Conservation (phyloP, 495 filamentous ascomycete species). For the Astrothelium subdiscretum region DNA sequence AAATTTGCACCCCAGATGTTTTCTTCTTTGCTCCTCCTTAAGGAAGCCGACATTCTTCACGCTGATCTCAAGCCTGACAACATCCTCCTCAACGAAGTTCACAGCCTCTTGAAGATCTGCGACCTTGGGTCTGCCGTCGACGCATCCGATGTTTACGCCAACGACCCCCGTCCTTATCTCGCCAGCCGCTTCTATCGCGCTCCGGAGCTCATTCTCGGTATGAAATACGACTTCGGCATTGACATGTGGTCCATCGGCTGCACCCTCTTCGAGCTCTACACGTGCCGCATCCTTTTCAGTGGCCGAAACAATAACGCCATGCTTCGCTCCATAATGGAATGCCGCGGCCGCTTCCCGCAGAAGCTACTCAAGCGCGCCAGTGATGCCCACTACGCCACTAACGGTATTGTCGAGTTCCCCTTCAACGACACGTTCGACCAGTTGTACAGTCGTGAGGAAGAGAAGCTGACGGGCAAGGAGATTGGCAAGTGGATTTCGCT, state of each 20-base stretch:
- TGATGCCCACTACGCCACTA: constrained; percentile 77
- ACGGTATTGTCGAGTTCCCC: constrained; percentile 18
- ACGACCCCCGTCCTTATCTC: constrained; percentile 83
- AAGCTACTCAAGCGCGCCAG: constrained; percentile 75
- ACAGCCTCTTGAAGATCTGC: constrained; percentile 83
- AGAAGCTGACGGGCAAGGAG: constrained; percentile 69
- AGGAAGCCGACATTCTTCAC: constrained; percentile 85
- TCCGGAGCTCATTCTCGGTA: constrained; percentile 92
- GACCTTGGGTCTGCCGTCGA: constrained; percentile 91
- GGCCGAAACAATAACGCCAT: constrained; percentile 96
- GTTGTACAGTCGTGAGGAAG: constrained; percentile 76
- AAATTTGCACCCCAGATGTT: constrained; percentile 93
- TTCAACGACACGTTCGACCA: constrained; percentile 36
- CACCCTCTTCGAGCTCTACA: constrained; percentile 92
- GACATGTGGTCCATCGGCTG: constrained; percentile 98
- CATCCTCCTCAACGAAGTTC: constrained; percentile 71
- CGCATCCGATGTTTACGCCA: constrained; percentile 19
- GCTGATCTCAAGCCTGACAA: constrained; percentile 97
- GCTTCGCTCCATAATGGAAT: constrained; percentile 91
- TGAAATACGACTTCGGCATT: constrained; percentile 85
- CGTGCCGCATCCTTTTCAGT: constrained; percentile 91
- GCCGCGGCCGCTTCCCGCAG: constrained; percentile 79
- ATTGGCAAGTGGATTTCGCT: constrained; percentile 41
- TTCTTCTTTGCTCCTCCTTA: constrained; percentile 68
- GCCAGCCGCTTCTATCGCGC: constrained; percentile 96